Conservation (phyloP, 2,329 filamentous ascomycete species). For the Xylaria multiplex region DNA sequence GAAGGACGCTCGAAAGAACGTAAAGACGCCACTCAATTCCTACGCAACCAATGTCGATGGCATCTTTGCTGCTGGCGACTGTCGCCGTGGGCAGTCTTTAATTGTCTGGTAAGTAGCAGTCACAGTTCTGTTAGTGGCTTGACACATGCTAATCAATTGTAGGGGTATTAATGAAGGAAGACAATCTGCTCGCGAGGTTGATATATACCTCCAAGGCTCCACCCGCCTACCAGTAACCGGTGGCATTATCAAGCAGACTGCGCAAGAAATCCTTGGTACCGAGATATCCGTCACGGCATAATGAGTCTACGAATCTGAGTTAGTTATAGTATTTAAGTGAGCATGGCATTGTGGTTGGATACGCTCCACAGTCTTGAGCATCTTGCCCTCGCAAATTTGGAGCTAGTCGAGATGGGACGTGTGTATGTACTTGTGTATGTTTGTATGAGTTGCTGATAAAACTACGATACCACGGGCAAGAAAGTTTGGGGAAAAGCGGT, state of each 20-base stretch:
- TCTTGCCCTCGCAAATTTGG: conserved; percentile 7
- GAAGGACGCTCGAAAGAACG: conserved; percentile 91
- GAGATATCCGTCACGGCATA: conserved; percentile 29
- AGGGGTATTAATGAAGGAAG: conserved; percentile 98
- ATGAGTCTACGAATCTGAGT: background rate
- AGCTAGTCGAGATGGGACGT: conserved; percentile 4
- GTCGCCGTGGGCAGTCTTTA: conserved; percentile 90
- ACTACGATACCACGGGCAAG: conserved; percentile 38
- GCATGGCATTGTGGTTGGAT: background rate
- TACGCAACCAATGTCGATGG: conserved; percentile 90
- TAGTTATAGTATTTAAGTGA: background rate
- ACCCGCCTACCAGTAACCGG: conserved; percentile 89
- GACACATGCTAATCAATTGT: conserved; percentile 50
- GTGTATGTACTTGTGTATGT: conserved; percentile 10
- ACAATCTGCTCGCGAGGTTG: conserved; percentile 90
- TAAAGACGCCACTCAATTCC: conserved; percentile 89
- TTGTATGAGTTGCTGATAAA: conserved; percentile 23
- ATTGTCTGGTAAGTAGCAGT: conserved; percentile 83
- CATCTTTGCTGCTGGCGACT: conserved; percentile 94
- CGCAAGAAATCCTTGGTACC: conserved; percentile 66
- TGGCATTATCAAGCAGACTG: conserved; percentile 88
- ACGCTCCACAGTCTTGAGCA: background rate
- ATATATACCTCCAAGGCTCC: conserved; percentile 82
- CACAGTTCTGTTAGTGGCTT: background rate
- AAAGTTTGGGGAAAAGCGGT: conserved; percentile 1